Percentiles rank a stretch among this genome's conserved stretches.
Evolutionary conservation across 1,139 yeast species (phyloP).

Genomic region (Hanseniaspora gamundiae): DNA sequence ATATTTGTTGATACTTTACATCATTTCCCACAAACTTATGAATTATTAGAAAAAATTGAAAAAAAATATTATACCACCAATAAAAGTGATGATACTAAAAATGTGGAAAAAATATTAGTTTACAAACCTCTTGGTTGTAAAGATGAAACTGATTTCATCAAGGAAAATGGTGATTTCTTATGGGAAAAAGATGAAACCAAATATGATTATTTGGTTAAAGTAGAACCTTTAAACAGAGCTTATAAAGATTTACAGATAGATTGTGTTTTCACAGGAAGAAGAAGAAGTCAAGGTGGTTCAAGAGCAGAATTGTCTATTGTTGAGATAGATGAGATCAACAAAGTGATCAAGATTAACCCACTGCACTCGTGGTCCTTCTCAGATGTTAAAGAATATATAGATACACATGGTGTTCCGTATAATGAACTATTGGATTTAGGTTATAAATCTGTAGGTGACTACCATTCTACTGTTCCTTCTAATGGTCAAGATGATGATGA

Average conservation of each 20-base stretch:
- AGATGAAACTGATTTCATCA: constrained; percentile 53
- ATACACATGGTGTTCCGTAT: constrained; percentile 65
- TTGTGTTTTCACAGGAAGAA: constrained; percentile 87
- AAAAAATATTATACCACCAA: constrained; percentile 35
- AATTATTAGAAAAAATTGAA: constrained; percentile 51
- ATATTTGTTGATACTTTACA: constrained; percentile 84
- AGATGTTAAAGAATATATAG: constrained; percentile 60
- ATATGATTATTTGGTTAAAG: constrained; percentile 82
- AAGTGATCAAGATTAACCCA: constrained; percentile 79
- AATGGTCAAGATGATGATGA: too few relatives aligned
- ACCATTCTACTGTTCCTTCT: constrained; percentile 93
- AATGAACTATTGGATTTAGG: constrained; percentile 77
- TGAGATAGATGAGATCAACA: constrained; percentile 59
- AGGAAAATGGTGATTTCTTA: constrained; percentile 55
- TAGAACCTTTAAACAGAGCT: constrained; percentile 85
- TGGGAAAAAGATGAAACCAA: constrained; percentile 78
- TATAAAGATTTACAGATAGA: constrained; percentile 56
- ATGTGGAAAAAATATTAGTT: constrained; percentile 36
- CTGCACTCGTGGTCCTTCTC: constrained; percentile 72
- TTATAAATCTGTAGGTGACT: constrained; percentile 87
- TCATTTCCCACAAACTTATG: constrained; percentile 86
- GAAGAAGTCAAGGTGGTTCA: constrained; percentile 83
- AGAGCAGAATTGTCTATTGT: constrained; percentile 63
- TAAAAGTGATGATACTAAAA: too few relatives aligned
- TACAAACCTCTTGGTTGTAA: constrained; percentile 51